Evolutionary conservation across 1,284 basidiomycete genomes (phyloP), one percentile per base, ranked within the genome.

Genomic region (Kwoniella shivajii): DNA sequence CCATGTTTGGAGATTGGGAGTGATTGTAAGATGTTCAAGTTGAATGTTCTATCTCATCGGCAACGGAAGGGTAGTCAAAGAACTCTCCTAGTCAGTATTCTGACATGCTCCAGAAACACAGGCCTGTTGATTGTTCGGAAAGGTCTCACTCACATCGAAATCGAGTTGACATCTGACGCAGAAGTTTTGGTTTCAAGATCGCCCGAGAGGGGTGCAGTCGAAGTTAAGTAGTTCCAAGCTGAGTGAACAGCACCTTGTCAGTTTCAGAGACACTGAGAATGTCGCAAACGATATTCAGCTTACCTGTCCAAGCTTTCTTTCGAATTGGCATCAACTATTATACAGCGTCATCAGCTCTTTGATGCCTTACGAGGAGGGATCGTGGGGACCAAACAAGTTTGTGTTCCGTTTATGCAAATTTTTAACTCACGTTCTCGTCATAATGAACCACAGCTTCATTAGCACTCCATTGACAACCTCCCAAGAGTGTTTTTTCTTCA

Each of bases 21-120:
- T 64, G 86, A 83, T 63, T 90, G 88, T 6, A 90, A 80, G 47
- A 84, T 80, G 71, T 90, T 90, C 88, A 90, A 89, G 67, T 85
- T 84, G 71, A 88, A 87, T 80, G 73, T 69, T 33, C 59, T 56
- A 53, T 37, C 39, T 57, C 13, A 49, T 38, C 30, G 34, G 7
- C n/a, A 18, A 16, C 20, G 20, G 47, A 4, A 22, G 52, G 41
- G 16, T 43, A 26, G 36, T 10, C 11, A 44, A 30, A 7, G 33
- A 9, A 34, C 33, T 9, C 7, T 34, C 7, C 9, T 9, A 34
- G 33, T 34, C 33, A 34, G 7, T 34, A n/a, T 43, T 22, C 48
- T 14, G 36, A n/a, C 6, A 3, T n/a, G 24, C 22, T n/a, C n/a
- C n/a, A n/a, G n/a, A n/a, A n/a, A n/a, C n/a, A n/a, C n/a, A n/a